A percentile compares a stretch with the other conserved stretches of the same genome.
These are phyloP conservation scores for Gremmenia infestans DNA, from an alignment of 2,329 filamentous ascomycete species.

Conservation along the genomic window DNA sequence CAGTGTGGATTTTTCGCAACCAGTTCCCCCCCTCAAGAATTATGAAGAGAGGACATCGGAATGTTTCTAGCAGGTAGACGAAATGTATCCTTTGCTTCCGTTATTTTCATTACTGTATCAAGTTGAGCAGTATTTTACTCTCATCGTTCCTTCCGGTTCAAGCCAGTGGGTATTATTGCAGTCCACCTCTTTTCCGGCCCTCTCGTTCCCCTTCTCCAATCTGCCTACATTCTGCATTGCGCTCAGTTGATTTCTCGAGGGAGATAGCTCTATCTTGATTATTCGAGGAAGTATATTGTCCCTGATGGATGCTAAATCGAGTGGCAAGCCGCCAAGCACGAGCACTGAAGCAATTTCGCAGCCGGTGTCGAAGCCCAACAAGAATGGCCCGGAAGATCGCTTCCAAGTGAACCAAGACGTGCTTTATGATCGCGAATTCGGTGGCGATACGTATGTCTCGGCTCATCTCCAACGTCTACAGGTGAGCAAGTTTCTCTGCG, in stretches of 20 bases:
- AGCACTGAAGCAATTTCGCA: neutral
- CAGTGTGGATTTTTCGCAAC: too few species aligned
- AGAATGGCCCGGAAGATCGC: conserved; percentile 18
- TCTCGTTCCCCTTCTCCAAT: neutral
- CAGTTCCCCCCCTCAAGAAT: too few species aligned
- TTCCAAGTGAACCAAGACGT: conserved; percentile 35
- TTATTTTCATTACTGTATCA: neutral
- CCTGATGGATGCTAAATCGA: neutral
- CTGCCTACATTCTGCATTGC: neutral
- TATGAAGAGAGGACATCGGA: too few species aligned
- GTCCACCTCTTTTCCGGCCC: neutral
- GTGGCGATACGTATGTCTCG: conserved; percentile 43
- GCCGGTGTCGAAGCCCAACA: conserved; percentile 4
- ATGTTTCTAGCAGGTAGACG: too few species aligned
- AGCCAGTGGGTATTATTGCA: neutral
- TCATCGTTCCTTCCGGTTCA: neutral
- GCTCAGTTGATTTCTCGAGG: too few species aligned
- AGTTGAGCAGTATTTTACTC: neutral
- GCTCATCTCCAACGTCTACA: conserved; percentile 43
- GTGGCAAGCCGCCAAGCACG: neutral
- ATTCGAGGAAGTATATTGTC: too few species aligned
- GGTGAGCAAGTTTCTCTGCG: too few species aligned
- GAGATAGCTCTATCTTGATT: too few species aligned
- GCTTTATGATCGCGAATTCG: conserved; percentile 44
- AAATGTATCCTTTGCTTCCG: too few species aligned